phyloP scores from a whole-genome alignment of 2,329 filamentous ascomycete genomes.

The Drechslerella coelobrocha region DNA sequence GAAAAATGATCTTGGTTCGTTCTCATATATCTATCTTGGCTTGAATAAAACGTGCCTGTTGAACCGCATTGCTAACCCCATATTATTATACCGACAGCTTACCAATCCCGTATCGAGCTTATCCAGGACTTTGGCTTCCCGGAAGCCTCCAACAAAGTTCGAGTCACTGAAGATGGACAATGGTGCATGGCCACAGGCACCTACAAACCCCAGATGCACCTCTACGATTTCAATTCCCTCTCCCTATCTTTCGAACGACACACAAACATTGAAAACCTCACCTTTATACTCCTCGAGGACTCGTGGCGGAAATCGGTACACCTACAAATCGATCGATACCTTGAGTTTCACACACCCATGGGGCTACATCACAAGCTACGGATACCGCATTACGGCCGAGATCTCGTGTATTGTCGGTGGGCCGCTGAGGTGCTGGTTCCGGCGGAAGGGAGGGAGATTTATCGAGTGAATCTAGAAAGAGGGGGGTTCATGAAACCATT shows the following conservation, averaged over 20 bases:
- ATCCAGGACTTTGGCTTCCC: slow-evolving; percentile 98
- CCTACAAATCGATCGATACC: slow-evolving; percentile 84
- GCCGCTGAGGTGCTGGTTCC: slow-evolving; percentile 86
- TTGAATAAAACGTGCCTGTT: not conserved
- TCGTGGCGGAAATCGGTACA: slow-evolving; percentile 96
- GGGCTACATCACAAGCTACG: slow-evolving; percentile 89
- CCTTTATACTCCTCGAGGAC: slow-evolving; percentile 82
- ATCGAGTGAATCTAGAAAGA: slow-evolving; percentile 86
- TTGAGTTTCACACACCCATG: slow-evolving; percentile 90
- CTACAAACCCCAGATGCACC: slow-evolving; percentile 84
- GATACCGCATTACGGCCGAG: slow-evolving; percentile 89
- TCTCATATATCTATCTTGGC: slow-evolving; percentile 51
- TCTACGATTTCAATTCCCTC: slow-evolving; percentile 91
- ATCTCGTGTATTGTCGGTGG: slow-evolving; percentile 81
- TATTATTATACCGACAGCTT: slow-evolving; percentile 66
- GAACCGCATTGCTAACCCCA: slow-evolving; percentile 6
- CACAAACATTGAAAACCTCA: slow-evolving; percentile 88
- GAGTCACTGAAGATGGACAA: slow-evolving; percentile 91
- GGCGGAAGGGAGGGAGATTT: slow-evolving; percentile 91
- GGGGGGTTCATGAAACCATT: slow-evolving; percentile 95
- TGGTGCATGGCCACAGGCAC: slow-evolving; percentile 92
- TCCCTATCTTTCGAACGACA: slow-evolving; percentile 93
- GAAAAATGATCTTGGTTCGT: slow-evolving; percentile 71
- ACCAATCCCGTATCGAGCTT: slow-evolving; percentile 89
- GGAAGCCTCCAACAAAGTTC: slow-evolving; percentile 87